Evolutionary conservation across 345 rosid species (phyloP), one percentile per base, ranked within the genome.

Genomic region (Jatropha curcas): DNA sequence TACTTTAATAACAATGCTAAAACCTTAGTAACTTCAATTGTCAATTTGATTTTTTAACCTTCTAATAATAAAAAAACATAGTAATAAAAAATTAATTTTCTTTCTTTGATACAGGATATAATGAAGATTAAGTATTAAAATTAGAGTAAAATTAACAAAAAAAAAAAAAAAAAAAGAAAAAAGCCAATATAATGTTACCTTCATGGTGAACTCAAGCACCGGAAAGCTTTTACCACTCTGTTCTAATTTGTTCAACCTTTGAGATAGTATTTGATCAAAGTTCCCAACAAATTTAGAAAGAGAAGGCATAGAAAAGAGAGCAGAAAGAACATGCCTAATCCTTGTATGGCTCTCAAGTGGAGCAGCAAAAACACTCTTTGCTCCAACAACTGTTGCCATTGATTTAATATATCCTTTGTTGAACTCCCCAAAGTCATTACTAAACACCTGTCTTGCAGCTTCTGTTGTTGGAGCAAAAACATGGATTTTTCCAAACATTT

Each of bases 361-460:
- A 16, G 79, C 84, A 37, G 60, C 82, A 88, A 67, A 73, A 7
- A 63, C 67, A 63, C 89, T 88, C 64, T 78, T 82, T 60, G 68
- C 33, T 46, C 92, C 92, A 30, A 78, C 79, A 0, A 77, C 80
- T 59, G 84, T 86, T 12, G 82, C 87, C 89, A 88, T 85, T 27
- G 89, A 80, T 73, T 84, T 88, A 25, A 88, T 73, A 12, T 79
- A 88, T 13, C 83, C 84, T 70, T 86, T 88, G 86, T 81, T 88
- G 80, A 88, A 88, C 7, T 68, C 71, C 25, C 37, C 79, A 67
- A 86, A 86, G 13, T 88, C 92, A 35, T 69, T 82, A 1, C 78
- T 35, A 39, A 85, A 83, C 16, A 88, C 77, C 19, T 65, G 68
- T 77, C 72, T 86, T 31, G 89, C 89, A 0, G 87, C 89, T 31